phyloP scores from a whole-genome alignment of 2,329 filamentous ascomycete genomes.

The Cladophialophora immunda region DNA sequence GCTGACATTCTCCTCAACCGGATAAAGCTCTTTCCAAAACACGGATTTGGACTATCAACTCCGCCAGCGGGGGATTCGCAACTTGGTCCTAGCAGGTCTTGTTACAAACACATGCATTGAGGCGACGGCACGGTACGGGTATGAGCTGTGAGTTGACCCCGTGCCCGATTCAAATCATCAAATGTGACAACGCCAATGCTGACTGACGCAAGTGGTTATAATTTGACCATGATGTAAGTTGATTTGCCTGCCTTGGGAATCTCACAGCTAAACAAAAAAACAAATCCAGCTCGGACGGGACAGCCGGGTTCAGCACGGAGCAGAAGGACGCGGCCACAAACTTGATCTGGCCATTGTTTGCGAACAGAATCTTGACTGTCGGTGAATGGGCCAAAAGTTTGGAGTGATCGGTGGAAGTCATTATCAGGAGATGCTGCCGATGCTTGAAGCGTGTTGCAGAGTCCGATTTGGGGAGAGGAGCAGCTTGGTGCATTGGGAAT shows the following conservation, averaged over 20 bases:
- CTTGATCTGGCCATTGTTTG: conserved; percentile 22
- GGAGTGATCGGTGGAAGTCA: background rate
- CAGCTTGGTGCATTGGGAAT: background rate
- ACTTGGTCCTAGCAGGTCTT: conserved; percentile 46
- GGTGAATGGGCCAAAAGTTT: conserved; percentile 13
- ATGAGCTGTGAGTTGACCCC: conserved; percentile 37
- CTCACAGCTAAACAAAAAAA: background rate
- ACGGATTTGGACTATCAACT: conserved; percentile 50
- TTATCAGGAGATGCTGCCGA: background rate
- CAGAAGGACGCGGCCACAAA: conserved; percentile 12
- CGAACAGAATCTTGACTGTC: conserved; percentile 5
- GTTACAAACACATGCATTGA: conserved; percentile 48
- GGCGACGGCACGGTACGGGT: conserved; percentile 46
- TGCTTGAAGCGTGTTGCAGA: background rate
- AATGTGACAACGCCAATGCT: background rate
- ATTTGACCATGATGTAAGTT: conserved; percentile 21
- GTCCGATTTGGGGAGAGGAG: background rate
- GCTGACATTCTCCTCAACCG: background rate
- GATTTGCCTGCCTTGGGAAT: background rate
- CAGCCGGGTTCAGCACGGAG: conserved; percentile 14
- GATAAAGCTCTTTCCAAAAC: conserved; percentile 45
- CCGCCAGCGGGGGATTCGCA: conserved; percentile 45
- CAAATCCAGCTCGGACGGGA: conserved; percentile 6
- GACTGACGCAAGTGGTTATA: conserved; percentile 6
- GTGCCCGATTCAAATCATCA: background rate